Conservation (phyloP, 768 basidiomycete species). For the Kwoniella sp. region DNA sequence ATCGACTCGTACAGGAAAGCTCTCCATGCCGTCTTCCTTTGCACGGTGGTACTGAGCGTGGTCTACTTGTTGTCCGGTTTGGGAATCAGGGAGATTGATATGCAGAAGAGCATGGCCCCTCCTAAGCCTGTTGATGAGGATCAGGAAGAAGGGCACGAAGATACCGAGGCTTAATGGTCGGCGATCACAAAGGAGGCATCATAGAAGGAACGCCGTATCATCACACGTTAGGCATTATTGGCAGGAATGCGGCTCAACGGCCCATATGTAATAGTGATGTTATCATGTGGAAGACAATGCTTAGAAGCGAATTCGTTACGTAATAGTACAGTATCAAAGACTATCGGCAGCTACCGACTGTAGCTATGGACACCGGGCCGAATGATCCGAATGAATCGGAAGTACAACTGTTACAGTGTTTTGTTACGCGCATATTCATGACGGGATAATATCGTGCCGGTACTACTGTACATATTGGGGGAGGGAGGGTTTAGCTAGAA, state of each 20-base stretch:
- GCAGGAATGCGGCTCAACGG: no score
- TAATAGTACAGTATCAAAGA: neutral
- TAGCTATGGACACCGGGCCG: neutral
- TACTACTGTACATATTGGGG: no score
- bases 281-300: no score
- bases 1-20: constrained; percentile 47
- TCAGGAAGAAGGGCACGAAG: constrained; percentile 3
- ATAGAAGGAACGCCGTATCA: no score
- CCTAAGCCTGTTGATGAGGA: constrained; percentile 4
- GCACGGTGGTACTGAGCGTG: constrained; percentile 35
- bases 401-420: no score
- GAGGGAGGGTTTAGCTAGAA: no score
- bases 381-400: neutral
- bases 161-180: neutral
- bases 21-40: constrained; percentile 47
- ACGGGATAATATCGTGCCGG: neutral
- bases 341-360: neutral
- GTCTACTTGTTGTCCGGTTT: constrained; percentile 30
- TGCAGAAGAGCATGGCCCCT: constrained; percentile 19
- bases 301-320: no score
- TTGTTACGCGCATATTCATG: no score
- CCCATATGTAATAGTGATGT: no score
- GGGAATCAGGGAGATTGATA: constrained; percentile 40
- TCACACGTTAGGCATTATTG: no score
- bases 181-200: no score